A percentile compares a stretch with the other conserved stretches of the same genome.
Conservation (phyloP, 2,329 filamentous ascomycete genomes). For the Xylariaceae sp. region DNA sequence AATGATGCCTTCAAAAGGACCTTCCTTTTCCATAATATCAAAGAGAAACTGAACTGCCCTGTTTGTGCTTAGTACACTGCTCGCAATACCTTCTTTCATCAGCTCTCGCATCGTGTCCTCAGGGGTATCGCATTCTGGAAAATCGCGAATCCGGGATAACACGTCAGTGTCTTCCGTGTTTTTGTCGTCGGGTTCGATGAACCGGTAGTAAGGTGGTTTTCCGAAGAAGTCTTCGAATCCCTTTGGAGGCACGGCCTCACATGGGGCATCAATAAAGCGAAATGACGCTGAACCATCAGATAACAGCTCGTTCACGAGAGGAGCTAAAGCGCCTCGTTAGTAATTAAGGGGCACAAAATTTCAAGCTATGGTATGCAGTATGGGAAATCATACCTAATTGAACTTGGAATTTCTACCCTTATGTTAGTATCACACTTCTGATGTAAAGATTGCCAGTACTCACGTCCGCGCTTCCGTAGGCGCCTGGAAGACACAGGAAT, state of each 20-base stretch:
- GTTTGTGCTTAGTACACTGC: conserved; percentile 43
- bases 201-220: conserved; percentile 56
- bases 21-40: conserved; percentile 37
- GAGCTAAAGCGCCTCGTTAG: conserved; percentile 40
- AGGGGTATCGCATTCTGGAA: conserved; percentile 53
- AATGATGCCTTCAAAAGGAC: conserved; percentile 38
- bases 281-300: conserved; percentile 52
- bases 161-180: conserved; percentile 48
- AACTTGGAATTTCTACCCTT: conserved; percentile 55
- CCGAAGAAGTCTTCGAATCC: conserved; percentile 63
- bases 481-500: conserved; percentile 60
- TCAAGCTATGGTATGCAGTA: conserved; percentile 1
- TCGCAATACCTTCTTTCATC: conserved; percentile 44
- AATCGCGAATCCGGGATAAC: conserved; percentile 55
- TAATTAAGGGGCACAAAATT: conserved; percentile 1
- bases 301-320: conserved; percentile 51
- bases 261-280: conserved; percentile 55
- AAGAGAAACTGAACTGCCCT: conserved; percentile 46
- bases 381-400: conserved; percentile 49
- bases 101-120: conserved; percentile 61
- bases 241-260: conserved; percentile 51
- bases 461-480: conserved; percentile 56
- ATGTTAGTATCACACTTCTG: conserved; percentile 13
- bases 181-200: conserved; percentile 54
- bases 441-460: conserved; percentile 18